Evolutionary conservation across 2,329 filamentous ascomycete genomes (phyloP).

Genomic region (Fusarium oligoseptatum): DNA sequence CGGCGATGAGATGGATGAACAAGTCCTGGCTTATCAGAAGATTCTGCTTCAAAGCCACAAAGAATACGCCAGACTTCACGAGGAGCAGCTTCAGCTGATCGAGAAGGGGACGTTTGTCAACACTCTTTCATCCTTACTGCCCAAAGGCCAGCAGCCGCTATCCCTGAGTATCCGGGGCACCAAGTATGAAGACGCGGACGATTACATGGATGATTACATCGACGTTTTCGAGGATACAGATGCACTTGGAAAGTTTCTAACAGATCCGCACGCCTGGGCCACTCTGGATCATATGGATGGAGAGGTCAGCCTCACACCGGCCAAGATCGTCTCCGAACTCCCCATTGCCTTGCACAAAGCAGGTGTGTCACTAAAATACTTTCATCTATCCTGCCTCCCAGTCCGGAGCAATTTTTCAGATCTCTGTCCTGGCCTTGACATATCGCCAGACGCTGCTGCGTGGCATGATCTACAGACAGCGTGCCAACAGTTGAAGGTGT

Average conservation of each 20-base stretch:
- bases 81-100: background rate
- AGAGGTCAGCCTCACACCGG: background rate
- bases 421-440: background rate
- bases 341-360: background rate
- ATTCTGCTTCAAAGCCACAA: background rate
- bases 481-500: background rate
- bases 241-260: background rate
- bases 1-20: background rate
- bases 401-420: background rate
- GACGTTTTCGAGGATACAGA: background rate
- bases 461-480: background rate
- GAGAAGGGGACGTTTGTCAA: background rate
- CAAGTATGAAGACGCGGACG: too few relatives aligned
- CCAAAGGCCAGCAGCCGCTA: background rate
- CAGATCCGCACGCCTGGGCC: background rate
- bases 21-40: background rate
- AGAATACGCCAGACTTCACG: background rate
- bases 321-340: background rate
- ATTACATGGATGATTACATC: background rate
- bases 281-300: background rate
- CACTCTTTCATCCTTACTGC: background rate
- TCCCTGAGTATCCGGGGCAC: background rate
- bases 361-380: background rate
- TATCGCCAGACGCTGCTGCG: background rate
- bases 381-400: background rate